Conservation (phyloP, 176 grass and related monocot genomes). For the Cocos nucifera region DNA sequence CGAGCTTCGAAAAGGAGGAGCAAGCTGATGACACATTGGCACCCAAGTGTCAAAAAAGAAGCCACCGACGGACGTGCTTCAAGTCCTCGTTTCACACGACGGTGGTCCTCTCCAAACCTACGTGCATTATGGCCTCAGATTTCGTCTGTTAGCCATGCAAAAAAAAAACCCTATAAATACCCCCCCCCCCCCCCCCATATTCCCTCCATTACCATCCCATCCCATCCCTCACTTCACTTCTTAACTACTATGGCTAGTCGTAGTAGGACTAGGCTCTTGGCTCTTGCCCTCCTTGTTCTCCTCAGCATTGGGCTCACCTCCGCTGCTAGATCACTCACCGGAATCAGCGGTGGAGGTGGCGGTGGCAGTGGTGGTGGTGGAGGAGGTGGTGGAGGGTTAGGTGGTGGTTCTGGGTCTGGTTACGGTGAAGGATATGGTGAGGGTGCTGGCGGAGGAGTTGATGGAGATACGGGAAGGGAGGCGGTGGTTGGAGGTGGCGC, state of each 20-base stretch:
- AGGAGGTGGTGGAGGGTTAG: background rate
- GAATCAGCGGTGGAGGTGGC: background rate
- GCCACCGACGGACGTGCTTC: too few species aligned
- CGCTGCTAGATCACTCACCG: background rate
- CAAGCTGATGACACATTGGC: too few species aligned
- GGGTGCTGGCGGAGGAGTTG: background rate
- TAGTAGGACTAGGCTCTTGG: background rate
- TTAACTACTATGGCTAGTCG: background rate
- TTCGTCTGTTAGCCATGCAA: background rate
- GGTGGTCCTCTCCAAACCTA: background rate
- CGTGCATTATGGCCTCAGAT: background rate
- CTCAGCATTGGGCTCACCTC: slow-evolving; percentile 2
- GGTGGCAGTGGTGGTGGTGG: background rate
- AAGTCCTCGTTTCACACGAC: background rate
- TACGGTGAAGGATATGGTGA: slow-evolving; percentile 1
- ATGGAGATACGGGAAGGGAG: background rate
- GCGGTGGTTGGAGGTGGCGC: background rate
- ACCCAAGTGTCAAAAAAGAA: too few species aligned
- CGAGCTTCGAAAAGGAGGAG: too few species aligned
- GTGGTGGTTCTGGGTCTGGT: background rate
- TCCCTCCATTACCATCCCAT: background rate
- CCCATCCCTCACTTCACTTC: background rate
- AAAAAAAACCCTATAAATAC: background rate
- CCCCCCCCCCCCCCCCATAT: too few species aligned
- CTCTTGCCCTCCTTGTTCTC: background rate